These are phyloP conservation scores for Heterobasidion irregulare DNA, from an alignment of 1,284 basidiomycete species.

Conservation along the genomic window DNA sequence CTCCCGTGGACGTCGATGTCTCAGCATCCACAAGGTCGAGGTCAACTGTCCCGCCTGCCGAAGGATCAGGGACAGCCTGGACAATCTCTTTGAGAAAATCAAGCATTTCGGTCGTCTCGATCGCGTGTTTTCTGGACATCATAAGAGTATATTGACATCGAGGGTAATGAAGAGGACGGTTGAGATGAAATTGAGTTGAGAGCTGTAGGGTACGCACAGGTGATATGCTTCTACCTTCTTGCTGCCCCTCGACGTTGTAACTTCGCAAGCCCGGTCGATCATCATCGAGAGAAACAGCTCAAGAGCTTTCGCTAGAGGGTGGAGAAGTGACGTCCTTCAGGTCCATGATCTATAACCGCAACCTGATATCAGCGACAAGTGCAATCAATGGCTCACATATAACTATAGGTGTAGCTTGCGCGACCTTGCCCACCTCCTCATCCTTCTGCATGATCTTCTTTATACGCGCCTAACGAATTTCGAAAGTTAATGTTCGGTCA, in stretches of 20 bases:
- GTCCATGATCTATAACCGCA: not conserved
- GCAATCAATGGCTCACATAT: slow-evolving; percentile 69
- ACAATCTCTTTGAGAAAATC: slow-evolving; percentile 97
- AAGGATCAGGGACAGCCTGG: slow-evolving; percentile 84
- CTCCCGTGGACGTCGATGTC: slow-evolving; percentile 2
- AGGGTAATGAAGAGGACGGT: not conserved
- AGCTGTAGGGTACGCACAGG: slow-evolving; percentile 57
- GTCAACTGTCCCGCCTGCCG: slow-evolving; percentile 69
- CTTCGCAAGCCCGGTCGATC: slow-evolving; percentile 78
- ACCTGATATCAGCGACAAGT: not conserved
- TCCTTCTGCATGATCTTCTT: slow-evolving; percentile 99
- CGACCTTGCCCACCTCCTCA: slow-evolving; percentile 98
- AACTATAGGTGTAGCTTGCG: slow-evolving; percentile 93
- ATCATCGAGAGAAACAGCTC: slow-evolving; percentile 91
- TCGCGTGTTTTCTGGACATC: slow-evolving; percentile 77
- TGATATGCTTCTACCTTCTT: slow-evolving; percentile 94
- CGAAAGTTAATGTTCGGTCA: not conserved
- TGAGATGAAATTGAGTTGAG: not conserved
- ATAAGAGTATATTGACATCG: not conserved
- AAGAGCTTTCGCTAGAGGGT: slow-evolving; percentile 78
- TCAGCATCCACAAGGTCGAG: slow-evolving; percentile 34
- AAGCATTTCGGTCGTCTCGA: slow-evolving; percentile 83
- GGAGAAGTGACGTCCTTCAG: not conserved
- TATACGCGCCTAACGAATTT: slow-evolving; percentile 71
- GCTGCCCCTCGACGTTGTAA: slow-evolving; percentile 74